Conservation (phyloP, 2,329 filamentous ascomycete species). For the Aspergillus neoniger region DNA sequence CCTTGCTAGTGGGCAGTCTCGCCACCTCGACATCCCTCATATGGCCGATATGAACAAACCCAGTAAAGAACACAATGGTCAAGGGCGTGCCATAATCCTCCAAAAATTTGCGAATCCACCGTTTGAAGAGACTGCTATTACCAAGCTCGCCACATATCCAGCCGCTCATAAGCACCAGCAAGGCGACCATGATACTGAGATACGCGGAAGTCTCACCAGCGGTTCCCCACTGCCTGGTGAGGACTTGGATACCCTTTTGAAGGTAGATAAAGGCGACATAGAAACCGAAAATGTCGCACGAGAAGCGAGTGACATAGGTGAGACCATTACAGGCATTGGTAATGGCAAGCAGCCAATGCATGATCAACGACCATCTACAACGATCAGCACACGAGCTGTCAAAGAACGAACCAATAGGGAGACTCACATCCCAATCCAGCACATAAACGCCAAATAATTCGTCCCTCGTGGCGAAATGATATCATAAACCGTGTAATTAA, state of each 20-base stretch:
- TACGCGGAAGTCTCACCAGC: conserved; percentile 66
- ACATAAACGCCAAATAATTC: conserved; percentile 87
- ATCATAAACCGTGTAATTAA: conserved; percentile 92
- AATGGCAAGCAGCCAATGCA: conserved; percentile 81
- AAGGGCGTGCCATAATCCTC: conserved; percentile 88
- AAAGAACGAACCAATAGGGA: background rate
- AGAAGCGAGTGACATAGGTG: conserved; percentile 87
- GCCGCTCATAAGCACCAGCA: conserved; percentile 75
- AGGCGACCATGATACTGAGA: conserved; percentile 72
- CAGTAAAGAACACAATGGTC: conserved; percentile 83
- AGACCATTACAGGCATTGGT: conserved; percentile 86
- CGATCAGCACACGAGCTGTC: background rate
- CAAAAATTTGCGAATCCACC: conserved; percentile 76
- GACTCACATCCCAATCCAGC: conserved; percentile 76
- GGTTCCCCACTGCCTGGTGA: conserved; percentile 69
- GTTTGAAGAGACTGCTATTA: conserved; percentile 69
- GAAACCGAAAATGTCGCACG: conserved; percentile 91
- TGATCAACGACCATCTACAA: conserved; percentile 73
- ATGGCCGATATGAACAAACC: conserved; percentile 82
- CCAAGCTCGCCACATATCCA: conserved; percentile 75
- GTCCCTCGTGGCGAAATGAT: conserved; percentile 77
- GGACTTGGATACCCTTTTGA: conserved; percentile 85
- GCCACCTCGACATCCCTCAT: conserved; percentile 72
- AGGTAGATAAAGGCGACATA: conserved; percentile 91
- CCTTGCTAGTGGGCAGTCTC: conserved; percentile 71